These are phyloP conservation scores for Hericium rajendrae DNA, from an alignment of 768 basidiomycete species.

Conservation along the genomic window DNA sequence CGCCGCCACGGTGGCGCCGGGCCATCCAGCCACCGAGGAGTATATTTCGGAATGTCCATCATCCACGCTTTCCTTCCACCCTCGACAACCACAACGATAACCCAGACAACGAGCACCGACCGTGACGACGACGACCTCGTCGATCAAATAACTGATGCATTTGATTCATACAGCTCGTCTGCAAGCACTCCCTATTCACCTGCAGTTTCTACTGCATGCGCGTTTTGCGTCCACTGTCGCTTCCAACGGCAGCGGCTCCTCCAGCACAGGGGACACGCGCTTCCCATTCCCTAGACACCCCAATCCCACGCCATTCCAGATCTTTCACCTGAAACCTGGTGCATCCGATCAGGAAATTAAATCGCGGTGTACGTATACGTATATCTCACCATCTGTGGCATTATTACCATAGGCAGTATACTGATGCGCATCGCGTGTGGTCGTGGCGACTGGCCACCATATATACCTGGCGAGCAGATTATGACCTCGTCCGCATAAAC, in stretches of 20 bases:
- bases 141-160: no score
- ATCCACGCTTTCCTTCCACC: no score
- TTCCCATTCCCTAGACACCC: background rate
- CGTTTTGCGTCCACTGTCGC: background rate
- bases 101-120: no score
- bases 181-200: background rate
- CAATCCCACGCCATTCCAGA: constrained; percentile 49
- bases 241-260: background rate
- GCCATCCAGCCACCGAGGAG: no score
- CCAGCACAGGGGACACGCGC: background rate
- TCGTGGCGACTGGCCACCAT: background rate
- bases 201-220: background rate
- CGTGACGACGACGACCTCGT: no score
- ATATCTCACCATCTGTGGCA: background rate
- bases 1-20: no score
- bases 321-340: constrained; percentile 52
- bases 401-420: background rate
- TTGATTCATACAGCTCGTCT: no score
- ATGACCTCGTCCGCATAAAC: constrained; percentile 60
- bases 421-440: background rate
- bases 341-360: constrained; percentile 58
- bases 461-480: constrained; percentile 36
- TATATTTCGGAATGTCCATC: no score
- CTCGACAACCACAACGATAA: no score
- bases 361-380: constrained; percentile 45